phyloP scores from a whole-genome alignment of 1,139 yeast genomes.

The Debaryomyces nepalensis region DNA sequence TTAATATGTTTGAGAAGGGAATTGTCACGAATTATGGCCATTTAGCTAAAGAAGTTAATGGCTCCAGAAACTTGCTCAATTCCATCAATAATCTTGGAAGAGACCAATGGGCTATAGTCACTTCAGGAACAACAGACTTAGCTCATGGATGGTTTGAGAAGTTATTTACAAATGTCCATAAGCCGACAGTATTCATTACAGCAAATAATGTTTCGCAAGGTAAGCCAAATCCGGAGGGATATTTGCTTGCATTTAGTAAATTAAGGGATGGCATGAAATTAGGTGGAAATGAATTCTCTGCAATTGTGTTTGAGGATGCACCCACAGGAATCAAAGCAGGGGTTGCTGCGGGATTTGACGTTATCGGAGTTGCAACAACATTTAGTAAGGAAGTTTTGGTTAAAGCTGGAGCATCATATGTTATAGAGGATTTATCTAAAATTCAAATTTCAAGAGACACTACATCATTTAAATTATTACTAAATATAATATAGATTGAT shows the following conservation, averaged over 20 bases:
- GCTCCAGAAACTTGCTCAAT: conserved; percentile 19
- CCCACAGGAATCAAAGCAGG: conserved; percentile 28
- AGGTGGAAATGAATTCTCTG: conserved; percentile 12
- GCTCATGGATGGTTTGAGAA: conserved; percentile 26
- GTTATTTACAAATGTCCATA: conserved; percentile 16
- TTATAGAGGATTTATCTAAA: conserved; percentile 22
- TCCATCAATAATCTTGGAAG: conserved; percentile 15
- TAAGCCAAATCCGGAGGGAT: conserved; percentile 24
- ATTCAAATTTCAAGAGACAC: conserved; percentile 14
- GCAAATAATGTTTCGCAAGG: conserved; percentile 23
- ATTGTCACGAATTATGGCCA: conserved; percentile 25
- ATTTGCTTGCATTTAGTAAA: conserved; percentile 19
- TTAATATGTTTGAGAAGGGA: conserved; percentile 21
- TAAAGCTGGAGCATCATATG: conserved; percentile 28
- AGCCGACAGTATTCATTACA: conserved; percentile 26
- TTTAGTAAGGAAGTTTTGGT: conserved; percentile 22
- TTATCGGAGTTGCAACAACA: conserved; percentile 27
- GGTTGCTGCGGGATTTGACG: conserved; percentile 25
- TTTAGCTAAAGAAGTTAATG: conserved; percentile 23
- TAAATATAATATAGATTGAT: too few species aligned
- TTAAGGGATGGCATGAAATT: conserved; percentile 14
- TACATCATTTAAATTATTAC: background rate
- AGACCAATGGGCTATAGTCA: conserved; percentile 26
- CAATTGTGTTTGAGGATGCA: conserved; percentile 29
- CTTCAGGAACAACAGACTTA: conserved; percentile 25